phyloP scores from a whole-genome alignment of 257 asterid genomes.

The Penstemon barbatus region DNA sequence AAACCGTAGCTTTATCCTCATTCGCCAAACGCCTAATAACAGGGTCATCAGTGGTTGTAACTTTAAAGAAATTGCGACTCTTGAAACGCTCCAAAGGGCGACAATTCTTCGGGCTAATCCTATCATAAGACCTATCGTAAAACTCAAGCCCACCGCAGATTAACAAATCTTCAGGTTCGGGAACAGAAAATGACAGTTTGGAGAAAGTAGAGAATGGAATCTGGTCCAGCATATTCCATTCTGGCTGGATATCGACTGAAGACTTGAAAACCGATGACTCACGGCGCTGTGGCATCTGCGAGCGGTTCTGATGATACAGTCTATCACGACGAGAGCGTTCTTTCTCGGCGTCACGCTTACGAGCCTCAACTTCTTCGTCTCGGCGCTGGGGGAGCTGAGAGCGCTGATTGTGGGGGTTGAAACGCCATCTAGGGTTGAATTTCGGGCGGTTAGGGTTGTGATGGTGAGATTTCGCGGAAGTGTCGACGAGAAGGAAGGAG shows the following conservation, averaged over 20 bases:
- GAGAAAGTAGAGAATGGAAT: constrained; percentile 94
- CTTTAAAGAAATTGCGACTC: constrained; percentile 85
- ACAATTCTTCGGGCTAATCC: constrained; percentile 80
- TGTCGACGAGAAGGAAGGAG: constrained; percentile 87
- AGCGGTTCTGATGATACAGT: constrained; percentile 58
- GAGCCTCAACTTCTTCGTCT: constrained; percentile 88
- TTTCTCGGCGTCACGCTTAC: constrained; percentile 87
- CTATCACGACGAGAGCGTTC: constrained; percentile 86
- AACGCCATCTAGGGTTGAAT: constrained; percentile 83
- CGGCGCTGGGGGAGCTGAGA: constrained; percentile 94
- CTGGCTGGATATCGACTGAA: constrained; percentile 95
- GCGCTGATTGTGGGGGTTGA: constrained; percentile 60
- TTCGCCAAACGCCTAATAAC: constrained; percentile 90
- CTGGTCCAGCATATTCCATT: constrained; percentile 98
- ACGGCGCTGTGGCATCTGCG: constrained; percentile 71
- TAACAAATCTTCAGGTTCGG: constrained; percentile 85
- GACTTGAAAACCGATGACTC: constrained; percentile 85
- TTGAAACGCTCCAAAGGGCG: constrained; percentile 80
- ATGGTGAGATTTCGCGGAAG: constrained; percentile 72
- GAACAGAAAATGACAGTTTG: constrained; percentile 71
- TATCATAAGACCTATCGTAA: constrained; percentile 79
- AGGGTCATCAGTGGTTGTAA: constrained; percentile 94
- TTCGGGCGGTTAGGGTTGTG: constrained; percentile 73
- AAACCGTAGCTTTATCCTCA: constrained; percentile 96
- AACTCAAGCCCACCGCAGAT: constrained; percentile 87